Base-by-base conservation (phyloP, 2,329 filamentous ascomycete species). In the Periconia sp. region DNA sequence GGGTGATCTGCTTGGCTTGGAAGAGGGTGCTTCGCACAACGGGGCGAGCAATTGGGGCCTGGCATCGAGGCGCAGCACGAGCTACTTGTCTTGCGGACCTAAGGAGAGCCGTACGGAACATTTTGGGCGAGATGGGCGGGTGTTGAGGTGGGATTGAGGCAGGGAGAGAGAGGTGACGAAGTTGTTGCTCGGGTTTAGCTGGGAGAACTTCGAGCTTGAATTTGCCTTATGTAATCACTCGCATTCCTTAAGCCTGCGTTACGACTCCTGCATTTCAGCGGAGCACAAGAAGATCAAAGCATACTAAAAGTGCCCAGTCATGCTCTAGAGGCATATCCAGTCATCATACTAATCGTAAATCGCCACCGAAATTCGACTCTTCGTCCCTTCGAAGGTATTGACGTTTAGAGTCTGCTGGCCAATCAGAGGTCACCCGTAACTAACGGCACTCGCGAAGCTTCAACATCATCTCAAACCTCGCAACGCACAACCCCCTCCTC, bases 31-130 rank as follows among this genome's bases (percentile, higher is more conserved):
- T 76, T 73, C 76, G 80, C 67, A 78, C 74, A 71, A 80, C 75
- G 69, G 82, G 79, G 67, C 82, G 79, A 72, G 83, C 79, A 71
- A 80, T 77, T 74, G 74, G 55, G 49, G 69, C 61, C 62, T 70
- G 63, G 48, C 61, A 70, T 48, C 73, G 67, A 44, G 71, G 62
- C 43, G 69, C 65, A 48, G 73, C 68, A 57, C 72, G 70, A 37
- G 68, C 66, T 44, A 72, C 68, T 51, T 68, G 74, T 69, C 84
- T 79, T 72, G 87, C 83, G 68, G 88, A 87, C 76, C 88, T 88
- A 78, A 92, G 79, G 73, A 94, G 75, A 70, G 88, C 86, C 74
- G 88, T 85, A 78, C 92, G 89, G 82, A 96, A 91, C 92, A 97
- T 97, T 56, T 65, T 84, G 77, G 62, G 53, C 35, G 56, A 36